Percentiles rank a stretch among this genome's conserved stretches.
These are phyloP conservation scores for Ophiobolus disseminans DNA, from an alignment of 2,329 filamentous ascomycete species.

Conservation along the genomic window DNA sequence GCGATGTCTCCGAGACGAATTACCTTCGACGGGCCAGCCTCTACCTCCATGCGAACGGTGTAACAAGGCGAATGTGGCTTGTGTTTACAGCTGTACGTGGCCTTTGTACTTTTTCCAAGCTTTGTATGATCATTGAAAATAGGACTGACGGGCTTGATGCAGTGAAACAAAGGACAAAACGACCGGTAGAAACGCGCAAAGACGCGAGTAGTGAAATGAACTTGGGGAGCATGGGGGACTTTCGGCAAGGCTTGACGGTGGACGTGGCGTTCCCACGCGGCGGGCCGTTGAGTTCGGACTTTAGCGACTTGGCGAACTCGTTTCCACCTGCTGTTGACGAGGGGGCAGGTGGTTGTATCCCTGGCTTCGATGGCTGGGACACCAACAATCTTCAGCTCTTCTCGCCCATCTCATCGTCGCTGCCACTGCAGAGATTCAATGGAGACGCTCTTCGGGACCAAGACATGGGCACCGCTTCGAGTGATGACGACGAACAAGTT, in stretches of 20 bases:
- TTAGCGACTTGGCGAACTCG: no score
- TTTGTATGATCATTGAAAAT: background rate
- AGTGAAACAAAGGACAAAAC: conserved; percentile 1
- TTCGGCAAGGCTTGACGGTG: no score
- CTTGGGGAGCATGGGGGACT: no score
- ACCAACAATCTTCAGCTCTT: no score
- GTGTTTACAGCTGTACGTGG: conserved; percentile 11
- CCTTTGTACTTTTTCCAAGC: background rate
- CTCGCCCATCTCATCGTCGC: background rate
- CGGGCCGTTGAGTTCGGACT: no score
- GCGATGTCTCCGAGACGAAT: conserved; percentile 2
- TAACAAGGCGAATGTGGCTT: conserved; percentile 4
- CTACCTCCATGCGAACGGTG: conserved; percentile 7
- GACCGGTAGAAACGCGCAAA: no score
- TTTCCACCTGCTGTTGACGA: no score
- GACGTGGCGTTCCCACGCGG: no score
- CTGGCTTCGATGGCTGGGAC: no score
- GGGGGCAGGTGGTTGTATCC: no score
- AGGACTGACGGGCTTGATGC: background rate
- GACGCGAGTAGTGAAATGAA: no score
- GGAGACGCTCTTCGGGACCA: background rate
- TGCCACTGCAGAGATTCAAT: background rate
- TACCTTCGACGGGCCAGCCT: background rate
- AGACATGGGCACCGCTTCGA: background rate
- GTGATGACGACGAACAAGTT: no score